Conservation (phyloP, 345 rosid genomes). For the Combretum micranthum region DNA sequence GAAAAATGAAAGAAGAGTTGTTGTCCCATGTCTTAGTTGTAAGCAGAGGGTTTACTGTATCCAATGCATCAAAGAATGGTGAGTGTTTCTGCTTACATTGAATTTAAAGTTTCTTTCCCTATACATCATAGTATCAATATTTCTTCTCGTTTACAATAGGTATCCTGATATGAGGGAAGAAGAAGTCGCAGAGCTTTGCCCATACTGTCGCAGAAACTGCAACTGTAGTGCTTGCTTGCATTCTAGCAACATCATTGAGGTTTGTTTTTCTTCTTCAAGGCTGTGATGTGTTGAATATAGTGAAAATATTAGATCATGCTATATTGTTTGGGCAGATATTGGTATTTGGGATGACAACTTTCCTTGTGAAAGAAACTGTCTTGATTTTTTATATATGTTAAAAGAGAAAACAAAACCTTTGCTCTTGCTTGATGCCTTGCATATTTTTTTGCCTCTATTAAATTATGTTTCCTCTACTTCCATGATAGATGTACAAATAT, state of each 20-base stretch:
- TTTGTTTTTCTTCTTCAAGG: constrained; percentile 12
- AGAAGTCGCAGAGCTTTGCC: constrained; percentile 53
- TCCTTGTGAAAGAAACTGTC: no score
- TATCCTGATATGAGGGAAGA: constrained; percentile 55
- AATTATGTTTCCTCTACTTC: no score
- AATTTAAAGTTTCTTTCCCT: background rate
- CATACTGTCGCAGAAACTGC: constrained; percentile 69
- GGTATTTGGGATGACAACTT: no score
- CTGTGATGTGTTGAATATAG: background rate
- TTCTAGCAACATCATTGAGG: constrained; percentile 53
- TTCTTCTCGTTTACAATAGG: constrained; percentile 30
- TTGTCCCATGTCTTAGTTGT: constrained; percentile 51
- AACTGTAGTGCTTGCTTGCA: constrained; percentile 79
- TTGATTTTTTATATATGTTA: no score
- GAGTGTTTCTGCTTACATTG: constrained; percentile 8
- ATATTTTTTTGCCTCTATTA: no score
- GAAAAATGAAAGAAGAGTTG: constrained; percentile 39
- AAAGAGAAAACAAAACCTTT: no score
- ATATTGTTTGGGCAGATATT: background rate
- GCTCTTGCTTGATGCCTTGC: no score
- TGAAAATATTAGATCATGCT: constrained; percentile 4
- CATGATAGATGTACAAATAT: no score
- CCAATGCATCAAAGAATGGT: constrained; percentile 67
- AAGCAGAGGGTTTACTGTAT: constrained; percentile 35
- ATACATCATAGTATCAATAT: background rate